Percentiles rank a stretch among this genome's conserved stretches.
These are phyloP conservation scores for Candida sp. DNA, from an alignment of 1,139 yeast species.

Conservation along the genomic window DNA sequence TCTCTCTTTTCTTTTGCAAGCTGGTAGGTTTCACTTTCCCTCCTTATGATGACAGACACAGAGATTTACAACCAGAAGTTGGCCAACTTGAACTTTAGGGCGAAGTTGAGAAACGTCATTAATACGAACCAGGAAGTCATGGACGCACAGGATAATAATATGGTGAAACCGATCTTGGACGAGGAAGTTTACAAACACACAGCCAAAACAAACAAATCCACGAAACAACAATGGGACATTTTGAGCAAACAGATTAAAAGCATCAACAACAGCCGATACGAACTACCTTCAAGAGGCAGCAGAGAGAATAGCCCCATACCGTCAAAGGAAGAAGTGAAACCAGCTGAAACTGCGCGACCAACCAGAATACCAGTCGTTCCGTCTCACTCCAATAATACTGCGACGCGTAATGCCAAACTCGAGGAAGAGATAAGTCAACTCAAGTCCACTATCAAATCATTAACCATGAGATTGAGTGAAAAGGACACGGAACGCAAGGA, in stretches of 20 bases:
- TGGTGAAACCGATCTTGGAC: slow-evolving; percentile 1
- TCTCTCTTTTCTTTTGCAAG: background rate
- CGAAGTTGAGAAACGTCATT: background rate
- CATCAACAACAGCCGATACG: background rate
- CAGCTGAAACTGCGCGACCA: background rate
- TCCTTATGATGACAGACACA: background rate
- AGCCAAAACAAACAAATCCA: background rate
- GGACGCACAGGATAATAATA: slow-evolving; percentile 1
- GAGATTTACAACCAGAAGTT: background rate
- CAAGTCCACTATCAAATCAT: background rate
- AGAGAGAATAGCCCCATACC: background rate
- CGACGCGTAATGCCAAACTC: background rate
- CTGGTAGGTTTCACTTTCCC: too few species aligned
- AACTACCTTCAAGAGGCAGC: background rate
- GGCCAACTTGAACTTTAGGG: background rate
- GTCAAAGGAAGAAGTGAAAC: background rate
- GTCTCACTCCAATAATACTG: background rate
- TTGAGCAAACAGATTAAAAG: background rate
- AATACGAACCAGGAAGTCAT: background rate
- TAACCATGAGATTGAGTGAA: background rate
- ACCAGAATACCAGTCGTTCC: background rate
- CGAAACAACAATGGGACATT: background rate
- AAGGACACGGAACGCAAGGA: slow-evolving; percentile 2
- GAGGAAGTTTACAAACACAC: background rate
- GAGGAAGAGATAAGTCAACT: background rate